Base-by-base conservation (phyloP, 208 protist species). In the Trypanosoma caninum region DNA sequence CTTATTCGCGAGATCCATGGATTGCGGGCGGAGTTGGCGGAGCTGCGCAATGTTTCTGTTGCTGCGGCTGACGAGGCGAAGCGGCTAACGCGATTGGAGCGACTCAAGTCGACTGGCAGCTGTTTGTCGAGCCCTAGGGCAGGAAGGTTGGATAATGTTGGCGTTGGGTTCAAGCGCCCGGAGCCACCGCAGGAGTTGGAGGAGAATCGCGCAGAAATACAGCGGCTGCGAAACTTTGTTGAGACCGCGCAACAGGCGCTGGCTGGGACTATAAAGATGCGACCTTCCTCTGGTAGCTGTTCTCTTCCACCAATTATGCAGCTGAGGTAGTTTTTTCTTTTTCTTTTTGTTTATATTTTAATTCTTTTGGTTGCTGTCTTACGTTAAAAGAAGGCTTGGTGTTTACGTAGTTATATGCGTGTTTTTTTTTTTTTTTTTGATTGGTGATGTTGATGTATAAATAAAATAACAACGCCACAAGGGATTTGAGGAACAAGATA, bases 1-100 rank as follows among this genome's bases (percentile, higher is more conserved):
- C 87, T 98, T 18, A 97, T 98, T 69, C 81, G 80, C 34, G 96
- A 98, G 61, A 98, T 98, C 69, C 97, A 98, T 76, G 75, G 86
- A 11, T 77, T 98, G 44, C 91, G 97, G 3, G 64, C 74, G 14
- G 95, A 97, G 59, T 88, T 98, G 37, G 75, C 86, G 30, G 56
- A 83, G 13, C 69, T 96, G 44, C 80, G 85, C 27, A 82, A 70
- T 41, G 23, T 58, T 25, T 70, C 78, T 5, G 68, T 76, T 13
- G 72, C 86, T 8, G 76, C 79, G 8, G 69, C 83, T 10, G 89
- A 93, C 27, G 80, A 85, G 10, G 69, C 67, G 0, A 65, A 69
- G 13, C 60, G 61, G 22, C 60, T 33, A 0, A 22, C 23, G n/a
- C 54, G 47, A 9, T 9, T 34, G 22, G 50, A 64, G 20, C 28